Conservation (phyloP, 2,329 filamentous ascomycete genomes). For the Xylariomycetidae sp. region DNA sequence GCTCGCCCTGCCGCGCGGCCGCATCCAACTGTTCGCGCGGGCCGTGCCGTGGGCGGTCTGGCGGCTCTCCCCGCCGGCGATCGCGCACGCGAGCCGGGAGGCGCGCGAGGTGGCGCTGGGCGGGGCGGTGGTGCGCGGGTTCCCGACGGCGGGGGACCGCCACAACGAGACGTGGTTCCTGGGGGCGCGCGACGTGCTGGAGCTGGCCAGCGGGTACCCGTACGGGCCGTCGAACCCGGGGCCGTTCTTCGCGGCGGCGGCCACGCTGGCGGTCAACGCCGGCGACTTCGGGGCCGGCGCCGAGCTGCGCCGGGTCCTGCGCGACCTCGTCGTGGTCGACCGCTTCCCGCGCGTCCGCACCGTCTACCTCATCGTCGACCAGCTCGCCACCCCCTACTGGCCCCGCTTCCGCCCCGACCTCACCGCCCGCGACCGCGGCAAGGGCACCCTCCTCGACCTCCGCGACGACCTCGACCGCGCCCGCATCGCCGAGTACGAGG, state of each 20-base stretch:
- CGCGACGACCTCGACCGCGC: slow-evolving; percentile 16
- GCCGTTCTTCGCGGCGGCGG: slow-evolving; percentile 21
- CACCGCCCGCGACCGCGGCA: slow-evolving; percentile 20
- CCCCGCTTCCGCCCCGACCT: slow-evolving; percentile 21
- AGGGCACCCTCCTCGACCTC: slow-evolving; percentile 24
- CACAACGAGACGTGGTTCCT: slow-evolving; percentile 24
- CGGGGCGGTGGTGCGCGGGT: slow-evolving; percentile 20
- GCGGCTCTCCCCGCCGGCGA: slow-evolving; percentile 17
- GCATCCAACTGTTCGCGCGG: slow-evolving; percentile 22
- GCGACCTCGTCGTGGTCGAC: slow-evolving; percentile 16
- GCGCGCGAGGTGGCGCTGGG: slow-evolving; percentile 16
- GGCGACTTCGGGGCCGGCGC: slow-evolving; percentile 19
- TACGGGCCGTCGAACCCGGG: slow-evolving; percentile 23
- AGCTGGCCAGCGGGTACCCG: slow-evolving; percentile 24
- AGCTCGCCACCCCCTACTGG: slow-evolving; percentile 23
- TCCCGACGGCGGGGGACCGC: slow-evolving; percentile 18
- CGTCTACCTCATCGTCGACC: slow-evolving; percentile 22
- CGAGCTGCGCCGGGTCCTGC: slow-evolving; percentile 16
- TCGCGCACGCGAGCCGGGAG: slow-evolving; percentile 20
- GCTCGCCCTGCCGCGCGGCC: slow-evolving; percentile 18
- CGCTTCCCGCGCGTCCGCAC: slow-evolving; percentile 17
- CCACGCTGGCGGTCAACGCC: slow-evolving; percentile 18
- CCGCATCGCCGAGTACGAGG: slow-evolving; percentile 18
- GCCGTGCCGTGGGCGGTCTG: slow-evolving; percentile 24
- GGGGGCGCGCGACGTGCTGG: slow-evolving; percentile 19